phyloP scores from a whole-genome alignment of 345 rosid genomes.

The Combretum micranthum region DNA sequence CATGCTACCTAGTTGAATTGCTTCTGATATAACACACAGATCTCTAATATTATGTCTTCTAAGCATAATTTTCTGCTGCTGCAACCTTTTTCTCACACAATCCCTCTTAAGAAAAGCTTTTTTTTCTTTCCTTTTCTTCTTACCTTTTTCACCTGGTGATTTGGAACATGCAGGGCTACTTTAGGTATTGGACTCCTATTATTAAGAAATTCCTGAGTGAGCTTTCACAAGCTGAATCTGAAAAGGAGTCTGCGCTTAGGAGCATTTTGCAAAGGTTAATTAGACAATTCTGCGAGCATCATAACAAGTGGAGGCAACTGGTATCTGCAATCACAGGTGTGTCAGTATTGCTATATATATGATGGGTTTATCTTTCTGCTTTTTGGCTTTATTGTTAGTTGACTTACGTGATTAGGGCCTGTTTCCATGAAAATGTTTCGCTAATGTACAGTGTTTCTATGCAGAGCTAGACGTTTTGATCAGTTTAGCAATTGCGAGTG shows the following conservation, averaged over 20 bases:
- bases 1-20: too few relatives aligned
- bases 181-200: conserved; percentile 83
- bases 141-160: conserved; percentile 1
- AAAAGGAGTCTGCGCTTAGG: conserved; percentile 68
- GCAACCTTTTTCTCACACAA: conserved; percentile 1
- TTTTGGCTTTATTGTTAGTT: too few relatives aligned
- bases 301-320: conserved; percentile 69
- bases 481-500: conserved; percentile 79
- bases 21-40: too few relatives aligned
- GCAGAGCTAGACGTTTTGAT: conserved; percentile 92
- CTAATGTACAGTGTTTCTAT: conserved; percentile 7
- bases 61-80: background rate
- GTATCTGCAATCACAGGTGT: conserved; percentile 76
- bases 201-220: conserved; percentile 62
- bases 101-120: background rate
- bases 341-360: conserved; percentile 9
- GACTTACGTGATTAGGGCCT: background rate
- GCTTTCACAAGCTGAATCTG: conserved; percentile 76
- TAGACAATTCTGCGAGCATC: conserved; percentile 66
- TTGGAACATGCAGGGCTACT: conserved; percentile 56
- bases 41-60: too few relatives aligned
- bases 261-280: conserved; percentile 74
- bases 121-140: too few relatives aligned
- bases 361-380: background rate
- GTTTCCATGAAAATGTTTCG: conserved; percentile 1